These are phyloP conservation scores for Serpula lacrymans DNA, from an alignment of 768 basidiomycete genomes.

Conservation along the genomic window DNA sequence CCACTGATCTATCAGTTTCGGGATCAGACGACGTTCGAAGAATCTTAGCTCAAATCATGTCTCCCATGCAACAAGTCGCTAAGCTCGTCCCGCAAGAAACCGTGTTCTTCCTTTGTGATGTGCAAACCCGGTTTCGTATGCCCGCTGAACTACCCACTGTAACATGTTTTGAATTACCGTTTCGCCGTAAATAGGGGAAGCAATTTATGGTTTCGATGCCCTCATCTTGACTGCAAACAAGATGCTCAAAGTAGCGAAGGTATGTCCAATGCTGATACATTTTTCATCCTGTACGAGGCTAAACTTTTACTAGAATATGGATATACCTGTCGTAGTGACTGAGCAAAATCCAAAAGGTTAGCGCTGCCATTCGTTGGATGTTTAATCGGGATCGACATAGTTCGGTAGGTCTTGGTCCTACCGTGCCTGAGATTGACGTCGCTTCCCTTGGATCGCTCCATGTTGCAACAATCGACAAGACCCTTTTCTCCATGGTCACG, in stretches of 20 bases:
- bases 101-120: conserved; percentile 79
- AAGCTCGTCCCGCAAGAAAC: conserved; percentile 38
- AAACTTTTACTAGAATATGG: conserved; percentile 42
- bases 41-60: not conserved
- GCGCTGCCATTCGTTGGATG: conserved; percentile 7
- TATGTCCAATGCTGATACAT: conserved; percentile 18
- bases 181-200: conserved; percentile 31
- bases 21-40: not conserved
- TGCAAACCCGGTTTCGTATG: conserved; percentile 76
- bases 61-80: conserved; percentile 23
- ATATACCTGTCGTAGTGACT: conserved; percentile 73
- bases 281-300: conserved; percentile 1
- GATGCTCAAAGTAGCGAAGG: conserved; percentile 74
- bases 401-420: conserved; percentile 62
- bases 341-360: conserved; percentile 81
- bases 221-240: conserved; percentile 70
- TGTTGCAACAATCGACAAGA: conserved; percentile 68
- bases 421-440: conserved; percentile 58
- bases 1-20: conserved; percentile 1
- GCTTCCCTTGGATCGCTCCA: conserved; percentile 52
- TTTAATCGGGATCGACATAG: conserved; percentile 1
- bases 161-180: not conserved
- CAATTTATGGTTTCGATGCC: conserved; percentile 69
- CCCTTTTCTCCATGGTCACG: conserved; percentile 82
- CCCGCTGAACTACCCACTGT: not conserved